phyloP scores from a whole-genome alignment of 352 stramenopile genomes.

The Phytophthora capsici region DNA sequence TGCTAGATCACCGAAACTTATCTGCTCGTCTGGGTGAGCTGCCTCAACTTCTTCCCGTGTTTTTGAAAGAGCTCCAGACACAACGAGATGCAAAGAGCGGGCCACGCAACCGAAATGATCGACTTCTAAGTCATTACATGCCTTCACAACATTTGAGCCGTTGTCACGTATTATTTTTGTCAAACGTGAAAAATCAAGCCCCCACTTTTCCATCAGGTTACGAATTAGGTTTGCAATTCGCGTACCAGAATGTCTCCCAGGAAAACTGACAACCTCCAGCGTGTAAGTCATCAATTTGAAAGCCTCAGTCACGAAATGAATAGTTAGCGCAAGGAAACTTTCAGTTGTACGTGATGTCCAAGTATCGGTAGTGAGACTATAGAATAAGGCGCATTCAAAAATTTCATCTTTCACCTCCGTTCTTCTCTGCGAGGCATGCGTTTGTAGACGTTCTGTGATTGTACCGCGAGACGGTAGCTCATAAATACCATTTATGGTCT shows the following conservation, averaged over 20 bases:
- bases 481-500: constrained; percentile 20
- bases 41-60: constrained; percentile 1
- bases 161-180: neutral
- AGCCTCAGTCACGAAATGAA: constrained; percentile 12
- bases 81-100: constrained; percentile 18
- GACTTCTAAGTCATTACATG: neutral
- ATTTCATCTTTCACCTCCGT: neutral
- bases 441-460: constrained; percentile 8
- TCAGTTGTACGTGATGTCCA: constrained; percentile 13
- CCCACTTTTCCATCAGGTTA: neutral
- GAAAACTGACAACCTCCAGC: constrained; percentile 11
- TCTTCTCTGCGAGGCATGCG: neutral
- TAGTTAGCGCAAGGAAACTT: constrained; percentile 10
- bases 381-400: neutral
- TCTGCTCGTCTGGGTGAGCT: neutral
- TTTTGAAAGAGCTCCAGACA: constrained; percentile 11
- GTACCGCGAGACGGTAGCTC: constrained; percentile 7
- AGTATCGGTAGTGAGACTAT: constrained; percentile 9
- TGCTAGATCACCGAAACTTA: neutral
- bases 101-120: constrained; percentile 16
- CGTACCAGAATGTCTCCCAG: constrained; percentile 1
- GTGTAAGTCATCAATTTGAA: constrained; percentile 3
- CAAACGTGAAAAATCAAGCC: neutral
- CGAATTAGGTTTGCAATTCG: neutral
- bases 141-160: neutral